Evolutionary conservation across 192 early-diverging fungal genomes (phyloP).

Genomic region (Mortierella antarctica): DNA sequence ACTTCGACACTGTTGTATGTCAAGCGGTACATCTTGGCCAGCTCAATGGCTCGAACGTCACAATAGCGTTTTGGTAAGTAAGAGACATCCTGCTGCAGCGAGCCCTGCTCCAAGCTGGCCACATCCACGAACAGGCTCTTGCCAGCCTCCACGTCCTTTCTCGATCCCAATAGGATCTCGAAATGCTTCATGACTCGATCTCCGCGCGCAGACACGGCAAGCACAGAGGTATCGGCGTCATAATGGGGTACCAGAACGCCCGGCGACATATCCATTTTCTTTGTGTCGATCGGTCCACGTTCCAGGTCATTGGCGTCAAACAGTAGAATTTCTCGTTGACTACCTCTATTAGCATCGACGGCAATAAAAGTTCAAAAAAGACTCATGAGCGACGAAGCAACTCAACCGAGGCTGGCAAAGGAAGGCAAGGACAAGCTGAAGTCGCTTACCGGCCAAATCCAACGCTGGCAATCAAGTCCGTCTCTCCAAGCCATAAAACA

Average conservation of each 20-base stretch:
- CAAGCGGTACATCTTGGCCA: slow-evolving; percentile 76
- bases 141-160: slow-evolving; percentile 10
- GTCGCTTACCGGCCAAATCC: slow-evolving; percentile 75
- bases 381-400: neutral
- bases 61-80: slow-evolving; percentile 77
- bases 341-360: slow-evolving; percentile 56
- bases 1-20: slow-evolving; percentile 74
- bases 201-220: slow-evolving; percentile 81
- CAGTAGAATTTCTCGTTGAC: slow-evolving; percentile 75
- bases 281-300: slow-evolving; percentile 52
- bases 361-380: neutral
- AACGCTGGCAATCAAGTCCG: slow-evolving; percentile 65
- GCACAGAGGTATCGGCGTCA: slow-evolving; percentile 74
- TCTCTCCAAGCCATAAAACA: slow-evolving; percentile 73
- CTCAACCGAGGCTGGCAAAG: neutral
- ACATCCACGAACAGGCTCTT: slow-evolving; percentile 56
- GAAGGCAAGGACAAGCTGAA: neutral
- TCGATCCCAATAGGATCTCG: slow-evolving; percentile 63
- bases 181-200: slow-evolving; percentile 82
- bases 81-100: slow-evolving; percentile 74
- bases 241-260: slow-evolving; percentile 76
- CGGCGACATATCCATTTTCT: slow-evolving; percentile 78
- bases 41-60: slow-evolving; percentile 76
- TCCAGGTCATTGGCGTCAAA: slow-evolving; percentile 56
- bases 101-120: slow-evolving; percentile 68